Percentiles rank a stretch among this genome's conserved stretches.
Evolutionary conservation across 306 rosid genomes (phyloP).

Genomic region (Betula pendula): DNA sequence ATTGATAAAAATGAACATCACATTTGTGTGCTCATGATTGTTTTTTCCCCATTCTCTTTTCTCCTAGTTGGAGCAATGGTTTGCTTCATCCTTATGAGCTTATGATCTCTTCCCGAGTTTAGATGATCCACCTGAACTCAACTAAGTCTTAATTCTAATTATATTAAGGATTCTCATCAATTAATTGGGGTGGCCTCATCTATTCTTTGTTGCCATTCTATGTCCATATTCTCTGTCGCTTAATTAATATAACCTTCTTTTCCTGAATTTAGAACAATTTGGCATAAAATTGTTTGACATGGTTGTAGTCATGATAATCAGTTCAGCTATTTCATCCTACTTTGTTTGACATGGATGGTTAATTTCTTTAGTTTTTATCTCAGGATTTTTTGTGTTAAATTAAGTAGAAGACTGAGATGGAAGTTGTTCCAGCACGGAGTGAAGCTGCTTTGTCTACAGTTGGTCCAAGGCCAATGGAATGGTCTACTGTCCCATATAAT

Average conservation of each 20-base stretch:
- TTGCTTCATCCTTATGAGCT: not conserved
- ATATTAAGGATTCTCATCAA: not conserved
- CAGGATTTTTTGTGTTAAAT: not conserved
- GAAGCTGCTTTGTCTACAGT: constrained; percentile 69
- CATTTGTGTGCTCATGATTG: too few relatives aligned
- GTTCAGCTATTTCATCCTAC: not conserved
- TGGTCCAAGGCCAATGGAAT: constrained; percentile 91
- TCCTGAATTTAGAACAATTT: not conserved
- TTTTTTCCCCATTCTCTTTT: too few relatives aligned
- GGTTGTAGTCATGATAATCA: constrained; percentile 1
- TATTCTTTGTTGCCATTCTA: not conserved
- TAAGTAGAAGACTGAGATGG: constrained; percentile 51
- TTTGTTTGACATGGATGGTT: not conserved
- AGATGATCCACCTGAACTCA: not conserved
- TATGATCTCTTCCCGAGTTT: not conserved
- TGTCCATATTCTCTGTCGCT: not conserved
- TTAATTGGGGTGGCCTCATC: too few relatives aligned
- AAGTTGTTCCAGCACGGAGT: constrained; percentile 56
- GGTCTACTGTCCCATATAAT: constrained; percentile 72
- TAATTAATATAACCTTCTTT: too few relatives aligned
- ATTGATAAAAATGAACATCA: too few relatives aligned
- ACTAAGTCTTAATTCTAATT: not conserved
- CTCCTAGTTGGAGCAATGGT: too few relatives aligned
- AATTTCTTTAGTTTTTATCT: constrained; percentile 13
- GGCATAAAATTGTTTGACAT: not conserved